Evolutionary conservation across 768 basidiomycete species (phyloP), one percentile per base, ranked within the genome.

Genomic region (Strobilomyces dryophilus): DNA sequence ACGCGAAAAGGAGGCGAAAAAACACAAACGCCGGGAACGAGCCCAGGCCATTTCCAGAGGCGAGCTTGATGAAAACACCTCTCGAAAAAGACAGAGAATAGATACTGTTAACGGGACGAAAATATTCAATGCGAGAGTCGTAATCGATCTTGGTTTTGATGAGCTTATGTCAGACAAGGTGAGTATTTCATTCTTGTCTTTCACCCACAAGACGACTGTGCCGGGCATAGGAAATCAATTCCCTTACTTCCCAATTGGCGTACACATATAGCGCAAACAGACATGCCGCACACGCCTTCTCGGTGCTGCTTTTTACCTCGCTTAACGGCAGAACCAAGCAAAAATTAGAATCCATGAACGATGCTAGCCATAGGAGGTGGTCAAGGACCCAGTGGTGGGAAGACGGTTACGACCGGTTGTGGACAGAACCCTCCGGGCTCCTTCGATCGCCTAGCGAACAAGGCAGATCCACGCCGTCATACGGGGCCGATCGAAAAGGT

Each of bases 151-250:
- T 17, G 92, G 85, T 9, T 98, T 97, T 67, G 95, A 98, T 66
- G 82, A 94, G 41, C 75, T 85, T 71, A 98, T 98, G 95, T 83
- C 76, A 52, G 92, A 95, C 56, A 92, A 94, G 75, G 94, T 95
- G 69, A 59, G 85, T 69, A 45, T 54, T 45, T 60, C 58, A 45
- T 43, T 55, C 54, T 47, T 26, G n/a, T 35, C 53, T 52, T 42
- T 52, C 36, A 31, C 49, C 45, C 54, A 41, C 24, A 47, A 51
- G 41, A 57, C 61, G 46, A 61, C 49, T 32, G 39, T 44, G 49
- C 27, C 52, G 45, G 49, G 54, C 47, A 40, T 68, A 98, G 95
- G 97, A 98, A 76, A 81, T 97, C 55, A 82, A 76, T 60, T 98
- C 95, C 5, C 79, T 99, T 62, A 83, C 82, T 51, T 88, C 90